phyloP scores from a whole-genome alignment of 2,329 filamentous ascomycete species.

The Bisporella sp. region DNA sequence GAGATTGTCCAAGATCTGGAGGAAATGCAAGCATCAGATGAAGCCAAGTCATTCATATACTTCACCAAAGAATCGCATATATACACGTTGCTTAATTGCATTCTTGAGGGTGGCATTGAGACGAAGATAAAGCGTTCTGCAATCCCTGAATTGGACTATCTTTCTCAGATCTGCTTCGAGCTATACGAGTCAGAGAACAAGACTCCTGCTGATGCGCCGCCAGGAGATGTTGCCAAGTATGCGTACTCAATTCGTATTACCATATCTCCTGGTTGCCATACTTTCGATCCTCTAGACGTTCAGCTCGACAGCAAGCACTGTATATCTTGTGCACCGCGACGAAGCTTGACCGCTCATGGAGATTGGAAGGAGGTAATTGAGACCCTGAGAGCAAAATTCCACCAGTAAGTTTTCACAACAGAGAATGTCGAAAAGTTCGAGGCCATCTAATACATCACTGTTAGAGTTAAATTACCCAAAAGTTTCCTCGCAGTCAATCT shows the following conservation, averaged over 20 bases:
- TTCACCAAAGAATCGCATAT: conserved; percentile 99
- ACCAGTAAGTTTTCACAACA: conserved; percentile 56
- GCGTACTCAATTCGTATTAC: conserved; percentile 96
- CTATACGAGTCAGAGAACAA: conserved; percentile 87
- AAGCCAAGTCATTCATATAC: conserved; percentile 95
- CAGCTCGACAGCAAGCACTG: conserved; percentile 94
- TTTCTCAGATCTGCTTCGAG: conserved; percentile 97
- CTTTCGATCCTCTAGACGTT: conserved; percentile 92
- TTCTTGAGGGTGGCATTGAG: conserved; percentile 91
- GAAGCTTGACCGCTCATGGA: conserved; percentile 82
- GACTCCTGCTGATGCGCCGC: conserved; percentile 21
- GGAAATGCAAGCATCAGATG: conserved; percentile 90
- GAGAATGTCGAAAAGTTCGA: neutral
- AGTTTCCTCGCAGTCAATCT: conserved; percentile 30
- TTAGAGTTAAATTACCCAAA: conserved; percentile 29
- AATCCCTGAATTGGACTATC: conserved; percentile 94
- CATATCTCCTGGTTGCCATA: conserved; percentile 91
- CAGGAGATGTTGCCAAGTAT: conserved; percentile 40
- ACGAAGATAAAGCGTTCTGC: conserved; percentile 94
- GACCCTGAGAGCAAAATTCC: conserved; percentile 88
- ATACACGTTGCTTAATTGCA: conserved; percentile 95
- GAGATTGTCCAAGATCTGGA: conserved; percentile 97
- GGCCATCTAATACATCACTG: conserved; percentile 5
- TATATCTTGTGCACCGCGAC: conserved; percentile 86
- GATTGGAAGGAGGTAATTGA: conserved; percentile 98